These are phyloP conservation scores for Suillus occidentalis DNA, from an alignment of 768 basidiomycete genomes.

Conservation along the genomic window DNA sequence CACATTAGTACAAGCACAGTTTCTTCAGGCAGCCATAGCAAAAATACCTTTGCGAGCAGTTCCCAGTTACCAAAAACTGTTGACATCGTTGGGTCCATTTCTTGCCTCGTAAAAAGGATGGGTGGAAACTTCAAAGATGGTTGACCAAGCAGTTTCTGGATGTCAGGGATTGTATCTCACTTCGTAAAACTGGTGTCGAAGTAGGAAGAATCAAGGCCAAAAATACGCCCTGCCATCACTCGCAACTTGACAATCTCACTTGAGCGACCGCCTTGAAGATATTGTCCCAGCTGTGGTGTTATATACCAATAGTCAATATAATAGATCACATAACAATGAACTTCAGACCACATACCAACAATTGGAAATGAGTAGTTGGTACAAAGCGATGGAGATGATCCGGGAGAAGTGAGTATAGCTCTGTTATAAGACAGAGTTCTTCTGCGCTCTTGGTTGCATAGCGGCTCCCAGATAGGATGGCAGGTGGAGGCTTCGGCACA, in stretches of 20 bases:
- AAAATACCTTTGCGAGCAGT: neutral
- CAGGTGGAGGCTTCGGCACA: too few species aligned
- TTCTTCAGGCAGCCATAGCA: too few species aligned
- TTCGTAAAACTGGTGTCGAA: neutral
- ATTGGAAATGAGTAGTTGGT: too few species aligned
- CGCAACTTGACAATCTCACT: neutral
- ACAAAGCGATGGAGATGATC: too few species aligned
- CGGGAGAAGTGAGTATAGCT: too few species aligned
- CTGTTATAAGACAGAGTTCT: too few species aligned
- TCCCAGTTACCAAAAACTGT: neutral
- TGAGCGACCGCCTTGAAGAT: neutral
- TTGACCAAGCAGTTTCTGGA: neutral
- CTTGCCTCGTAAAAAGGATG: neutral
- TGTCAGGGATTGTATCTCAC: neutral
- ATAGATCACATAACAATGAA: too few species aligned
- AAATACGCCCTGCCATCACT: neutral
- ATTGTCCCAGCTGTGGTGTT: neutral
- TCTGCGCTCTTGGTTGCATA: too few species aligned
- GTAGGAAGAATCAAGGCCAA: neutral
- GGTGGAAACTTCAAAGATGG: neutral
- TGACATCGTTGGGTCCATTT: neutral
- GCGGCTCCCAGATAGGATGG: too few species aligned
- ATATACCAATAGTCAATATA: too few species aligned
- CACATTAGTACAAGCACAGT: too few species aligned
- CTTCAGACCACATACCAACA: too few species aligned